These are phyloP conservation scores for Fusarium sororula DNA, from an alignment of 2,329 filamentous ascomycete species.

Conservation along the genomic window DNA sequence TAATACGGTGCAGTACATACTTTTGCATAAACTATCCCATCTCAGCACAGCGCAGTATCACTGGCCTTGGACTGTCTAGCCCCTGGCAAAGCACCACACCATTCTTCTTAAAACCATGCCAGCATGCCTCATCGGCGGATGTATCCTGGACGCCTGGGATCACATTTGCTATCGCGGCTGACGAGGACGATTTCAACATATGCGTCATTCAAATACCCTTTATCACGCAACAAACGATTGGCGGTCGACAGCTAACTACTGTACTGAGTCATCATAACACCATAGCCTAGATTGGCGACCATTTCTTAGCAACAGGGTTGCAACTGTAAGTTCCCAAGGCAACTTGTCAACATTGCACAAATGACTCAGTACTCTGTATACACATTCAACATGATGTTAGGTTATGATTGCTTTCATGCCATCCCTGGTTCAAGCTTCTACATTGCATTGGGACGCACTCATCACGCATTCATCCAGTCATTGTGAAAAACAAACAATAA, in stretches of 20 bases:
- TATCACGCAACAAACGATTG: conserved; percentile 4
- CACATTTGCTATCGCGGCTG: conserved; percentile 24
- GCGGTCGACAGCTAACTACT: background rate
- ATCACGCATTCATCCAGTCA: conserved; percentile 16
- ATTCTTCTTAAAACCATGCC: conserved; percentile 9
- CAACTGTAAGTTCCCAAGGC: background rate
- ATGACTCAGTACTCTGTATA: background rate
- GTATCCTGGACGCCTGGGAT: conserved; percentile 22
- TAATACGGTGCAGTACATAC: background rate
- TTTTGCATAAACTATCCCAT: conserved; percentile 6
- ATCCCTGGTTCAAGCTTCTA: background rate
- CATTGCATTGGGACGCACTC: background rate
- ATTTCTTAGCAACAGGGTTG: background rate
- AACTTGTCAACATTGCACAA: background rate
- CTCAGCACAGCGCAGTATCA: conserved; percentile 2
- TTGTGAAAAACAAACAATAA: background rate
- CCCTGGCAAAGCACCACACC: conserved; percentile 14
- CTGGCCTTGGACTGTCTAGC: background rate
- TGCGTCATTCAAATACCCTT: conserved; percentile 12
- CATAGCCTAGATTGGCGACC: background rate
- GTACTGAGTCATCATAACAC: background rate
- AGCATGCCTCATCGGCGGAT: conserved; percentile 9
- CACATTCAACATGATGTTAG: background rate
- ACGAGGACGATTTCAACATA: conserved; percentile 14
- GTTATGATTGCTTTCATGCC: background rate